Conservation (phyloP, 768 basidiomycete species). For the Tulasnella sp. region DNA sequence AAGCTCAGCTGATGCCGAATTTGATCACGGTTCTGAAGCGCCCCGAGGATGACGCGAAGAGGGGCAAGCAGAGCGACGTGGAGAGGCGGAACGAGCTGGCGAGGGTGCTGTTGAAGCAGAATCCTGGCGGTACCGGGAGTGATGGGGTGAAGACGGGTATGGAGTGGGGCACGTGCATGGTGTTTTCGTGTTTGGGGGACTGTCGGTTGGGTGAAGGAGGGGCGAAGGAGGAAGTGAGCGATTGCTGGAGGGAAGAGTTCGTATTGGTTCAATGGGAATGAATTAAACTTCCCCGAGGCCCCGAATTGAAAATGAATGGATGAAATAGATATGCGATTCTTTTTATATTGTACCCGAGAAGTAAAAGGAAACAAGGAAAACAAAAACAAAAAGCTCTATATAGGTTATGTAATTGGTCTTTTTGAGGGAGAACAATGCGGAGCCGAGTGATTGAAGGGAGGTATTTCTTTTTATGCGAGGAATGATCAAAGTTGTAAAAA, state of each 20-base stretch:
- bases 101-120: constrained; percentile 53
- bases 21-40: constrained; percentile 74
- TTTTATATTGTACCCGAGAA: neutral
- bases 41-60: constrained; percentile 38
- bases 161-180: constrained; percentile 93
- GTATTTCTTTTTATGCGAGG: constrained; percentile 6
- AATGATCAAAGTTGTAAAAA: neutral
- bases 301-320: neutral
- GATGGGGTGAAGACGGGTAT: constrained; percentile 60
- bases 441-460: constrained; percentile 4
- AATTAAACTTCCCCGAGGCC: neutral
- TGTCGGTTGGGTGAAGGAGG: constrained; percentile 54
- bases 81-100: constrained; percentile 68
- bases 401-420: neutral
- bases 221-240: constrained; percentile 42
- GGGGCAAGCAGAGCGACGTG: constrained; percentile 57
- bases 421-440: neutral
- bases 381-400: neutral
- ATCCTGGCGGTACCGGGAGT: constrained; percentile 40
- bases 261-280: constrained; percentile 76
- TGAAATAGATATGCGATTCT: neutral
- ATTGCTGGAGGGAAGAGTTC: constrained; percentile 71
- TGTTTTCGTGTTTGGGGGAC: constrained; percentile 85
- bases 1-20: constrained; percentile 94
- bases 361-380: neutral